Percentiles rank a stretch among this genome's conserved stretches.
phyloP scores from a whole-genome alignment of 1,139 yeast species.

The Suhomyces anneliseae region DNA sequence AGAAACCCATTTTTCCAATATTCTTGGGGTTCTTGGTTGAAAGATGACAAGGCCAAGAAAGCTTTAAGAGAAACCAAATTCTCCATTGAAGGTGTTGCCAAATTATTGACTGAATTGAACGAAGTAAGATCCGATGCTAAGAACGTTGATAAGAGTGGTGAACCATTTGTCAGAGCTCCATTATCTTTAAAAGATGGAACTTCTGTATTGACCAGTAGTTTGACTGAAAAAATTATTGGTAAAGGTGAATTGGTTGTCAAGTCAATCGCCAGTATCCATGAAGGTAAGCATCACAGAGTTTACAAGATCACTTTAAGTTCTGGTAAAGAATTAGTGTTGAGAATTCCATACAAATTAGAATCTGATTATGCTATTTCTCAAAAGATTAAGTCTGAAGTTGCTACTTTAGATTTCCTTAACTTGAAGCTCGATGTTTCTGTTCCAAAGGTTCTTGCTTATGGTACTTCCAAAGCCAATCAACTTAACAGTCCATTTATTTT shows the following conservation, averaged over 20 bases:
- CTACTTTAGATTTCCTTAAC: conserved; percentile 80
- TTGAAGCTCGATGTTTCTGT: conserved; percentile 55
- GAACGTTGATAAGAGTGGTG: conserved; percentile 26
- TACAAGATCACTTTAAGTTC: conserved; percentile 69
- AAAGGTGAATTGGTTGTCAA: conserved; percentile 50
- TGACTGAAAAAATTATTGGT: conserved; percentile 42
- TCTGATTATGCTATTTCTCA: conserved; percentile 62
- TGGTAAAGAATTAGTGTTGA: conserved; percentile 63
- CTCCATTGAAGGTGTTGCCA: conserved; percentile 72
- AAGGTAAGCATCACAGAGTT: conserved; percentile 89
- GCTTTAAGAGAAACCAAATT: conserved; percentile 78
- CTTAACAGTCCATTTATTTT: conserved; percentile 73
- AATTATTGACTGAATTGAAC: conserved; percentile 43
- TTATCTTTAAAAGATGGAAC: conserved; percentile 41
- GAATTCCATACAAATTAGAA: conserved; percentile 81
- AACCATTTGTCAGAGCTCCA: conserved; percentile 34
- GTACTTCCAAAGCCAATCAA: conserved; percentile 59
- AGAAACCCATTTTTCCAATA: conserved; percentile 79
- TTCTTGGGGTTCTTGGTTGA: conserved; percentile 95
- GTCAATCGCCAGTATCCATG: conserved; percentile 82
- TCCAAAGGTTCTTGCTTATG: conserved; percentile 77
- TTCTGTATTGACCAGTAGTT: conserved; percentile 46
- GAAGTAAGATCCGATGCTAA: conserved; percentile 25
- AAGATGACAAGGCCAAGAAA: conserved; percentile 71
- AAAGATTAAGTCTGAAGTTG: conserved; percentile 85